Evolutionary conservation across 1,139 yeast species (phyloP).

Genomic region (Kodamaea sp.): DNA sequence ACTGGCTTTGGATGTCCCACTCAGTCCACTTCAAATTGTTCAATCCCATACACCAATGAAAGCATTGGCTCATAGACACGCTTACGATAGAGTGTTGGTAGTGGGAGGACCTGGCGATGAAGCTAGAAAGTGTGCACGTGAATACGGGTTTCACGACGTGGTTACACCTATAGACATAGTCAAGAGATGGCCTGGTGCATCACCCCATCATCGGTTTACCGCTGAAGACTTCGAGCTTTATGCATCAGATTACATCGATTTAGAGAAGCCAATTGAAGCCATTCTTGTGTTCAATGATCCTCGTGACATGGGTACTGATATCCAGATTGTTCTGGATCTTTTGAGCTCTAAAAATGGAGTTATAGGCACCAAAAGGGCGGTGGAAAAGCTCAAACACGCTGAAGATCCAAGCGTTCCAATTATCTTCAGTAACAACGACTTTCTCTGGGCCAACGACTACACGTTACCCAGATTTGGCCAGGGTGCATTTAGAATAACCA

Average conservation of each 20-base stretch:
- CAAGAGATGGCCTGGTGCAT: conserved; percentile 52
- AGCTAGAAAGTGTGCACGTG: conserved; percentile 68
- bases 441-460: conserved; percentile 89
- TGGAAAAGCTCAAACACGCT: conserved; percentile 12
- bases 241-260: conserved; percentile 37
- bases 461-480: conserved; percentile 83
- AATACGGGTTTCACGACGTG: conserved; percentile 81
- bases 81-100: conserved; percentile 65
- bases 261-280: conserved; percentile 62
- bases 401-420: conserved; percentile 71
- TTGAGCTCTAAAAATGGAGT: conserved; percentile 64
- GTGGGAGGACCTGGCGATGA: conserved; percentile 81
- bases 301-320: conserved; percentile 83
- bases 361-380: conserved; percentile 60
- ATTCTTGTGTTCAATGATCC: conserved; percentile 89
- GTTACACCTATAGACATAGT: conserved; percentile 77
- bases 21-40: conserved; percentile 68
- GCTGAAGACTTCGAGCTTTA: conserved; percentile 46
- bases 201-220: conserved; percentile 71
- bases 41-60: conserved; percentile 93
- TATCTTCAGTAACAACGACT: conserved; percentile 83
- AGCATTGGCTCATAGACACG: conserved; percentile 46
- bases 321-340: conserved; percentile 75
- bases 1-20: conserved; percentile 46
- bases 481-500: conserved; percentile 76